Evolutionary conservation across 768 basidiomycete species (phyloP), one percentile per base, ranked within the genome.

Genomic region (Saitozyma podzolica): DNA sequence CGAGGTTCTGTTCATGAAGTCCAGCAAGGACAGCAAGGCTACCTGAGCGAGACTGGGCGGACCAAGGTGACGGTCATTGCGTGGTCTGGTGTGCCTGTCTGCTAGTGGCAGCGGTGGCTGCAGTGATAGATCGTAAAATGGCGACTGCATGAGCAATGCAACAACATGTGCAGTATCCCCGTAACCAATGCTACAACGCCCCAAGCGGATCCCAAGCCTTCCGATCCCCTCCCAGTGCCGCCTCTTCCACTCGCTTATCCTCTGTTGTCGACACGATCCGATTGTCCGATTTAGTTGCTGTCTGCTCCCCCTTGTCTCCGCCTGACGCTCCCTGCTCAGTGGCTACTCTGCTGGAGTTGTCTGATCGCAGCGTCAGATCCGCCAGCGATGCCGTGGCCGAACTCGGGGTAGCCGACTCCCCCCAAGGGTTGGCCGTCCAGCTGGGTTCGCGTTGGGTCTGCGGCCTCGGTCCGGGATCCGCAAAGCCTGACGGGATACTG

Each of bases 201-300:
- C 75, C 75, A 17, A 77, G 59, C 16, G 75, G 75, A 64, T 77
- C 75, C 75, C 75, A 77, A 29, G 73, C 75, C 54, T 70, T 67
- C 52, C 54, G 51, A 61, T 74, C 72, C 17, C 70, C 75, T 43
- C 75, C 75, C 52, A 74, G 48, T n/a, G 75, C 75, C 11, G 72
- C 75, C 40, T 70, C 61, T 11, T 65, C 50, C 20, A 52, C 59
- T 19, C 66, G 63, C 49, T 58, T 60, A 17, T 64, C 60, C 40
- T 48, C 56, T 16, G 61, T 62, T 0, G 45, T 19, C 20, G 16
- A 16, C 8, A 37, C 37, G 20, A 13, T 48, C 6, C 50, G 17
- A 13, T 17, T 50, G 39, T 37, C n/a, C 19, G 6, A n/a, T n/a
- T 17, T 40, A 6, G 8, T 2, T 10, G 43, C 0, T 39, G 17